Evolutionary conservation across 2,329 filamentous ascomycete genomes (phyloP).

Genomic region (Apiospora arundinis): DNA sequence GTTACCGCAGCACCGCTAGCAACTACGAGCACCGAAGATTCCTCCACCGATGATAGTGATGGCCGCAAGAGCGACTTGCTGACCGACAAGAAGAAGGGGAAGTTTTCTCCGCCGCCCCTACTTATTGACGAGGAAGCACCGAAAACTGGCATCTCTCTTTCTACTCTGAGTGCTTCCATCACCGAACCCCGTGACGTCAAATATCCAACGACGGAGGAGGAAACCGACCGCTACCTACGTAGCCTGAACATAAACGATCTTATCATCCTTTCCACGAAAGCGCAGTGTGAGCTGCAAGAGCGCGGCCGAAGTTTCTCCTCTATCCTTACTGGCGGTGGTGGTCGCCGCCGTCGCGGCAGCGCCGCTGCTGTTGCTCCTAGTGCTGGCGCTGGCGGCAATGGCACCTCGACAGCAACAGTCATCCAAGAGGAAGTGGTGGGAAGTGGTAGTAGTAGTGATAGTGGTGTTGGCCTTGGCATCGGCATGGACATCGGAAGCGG

Average conservation of each 20-base stretch:
- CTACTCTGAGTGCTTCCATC: not conserved
- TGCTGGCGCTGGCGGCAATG: too few relatives aligned
- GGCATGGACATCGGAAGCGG: not conserved
- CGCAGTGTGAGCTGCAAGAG: conserved; percentile 2
- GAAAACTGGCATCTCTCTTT: not conserved
- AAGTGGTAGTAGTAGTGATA: not conserved
- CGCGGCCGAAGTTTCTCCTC: not conserved
- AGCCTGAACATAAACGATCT: not conserved
- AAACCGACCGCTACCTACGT: not conserved
- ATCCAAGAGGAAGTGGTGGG: too few relatives aligned
- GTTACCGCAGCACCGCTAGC: too few relatives aligned
- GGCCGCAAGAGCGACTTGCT: not conserved
- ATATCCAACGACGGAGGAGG: not conserved
- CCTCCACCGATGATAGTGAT: not conserved
- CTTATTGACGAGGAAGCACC: not conserved
- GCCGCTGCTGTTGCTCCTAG: too few relatives aligned
- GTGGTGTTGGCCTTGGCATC: not conserved
- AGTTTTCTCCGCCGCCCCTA: too few relatives aligned
- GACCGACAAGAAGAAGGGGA: too few relatives aligned
- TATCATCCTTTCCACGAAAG: not conserved
- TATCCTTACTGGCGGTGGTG: not conserved
- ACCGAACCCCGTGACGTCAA: not conserved
- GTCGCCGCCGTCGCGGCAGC: not conserved
- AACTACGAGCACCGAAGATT: not conserved
- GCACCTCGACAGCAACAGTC: not conserved